Conservation (phyloP, 768 basidiomycete genomes). For the Rhizopogon sp. region DNA sequence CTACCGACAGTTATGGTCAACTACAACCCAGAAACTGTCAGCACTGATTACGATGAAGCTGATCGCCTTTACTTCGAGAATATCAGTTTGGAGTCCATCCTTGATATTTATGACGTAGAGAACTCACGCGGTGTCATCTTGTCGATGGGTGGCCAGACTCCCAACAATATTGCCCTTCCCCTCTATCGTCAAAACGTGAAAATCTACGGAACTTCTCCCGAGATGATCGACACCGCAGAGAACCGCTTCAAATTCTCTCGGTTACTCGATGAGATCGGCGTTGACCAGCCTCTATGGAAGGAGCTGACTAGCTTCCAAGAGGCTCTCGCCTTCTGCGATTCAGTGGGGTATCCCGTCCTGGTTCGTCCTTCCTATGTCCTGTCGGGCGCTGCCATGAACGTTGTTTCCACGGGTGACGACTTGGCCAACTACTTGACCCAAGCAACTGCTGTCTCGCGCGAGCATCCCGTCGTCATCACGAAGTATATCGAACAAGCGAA, state of each 20-base stretch:
- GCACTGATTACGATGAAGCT: slow-evolving; percentile 98
- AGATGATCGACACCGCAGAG: slow-evolving; percentile 99
- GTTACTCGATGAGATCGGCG: slow-evolving; percentile 94
- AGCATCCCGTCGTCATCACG: slow-evolving; percentile 96
- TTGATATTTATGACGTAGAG: slow-evolving; percentile 95
- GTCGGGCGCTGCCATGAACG: slow-evolving; percentile 99
- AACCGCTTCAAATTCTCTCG: slow-evolving; percentile 99
- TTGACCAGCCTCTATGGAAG: slow-evolving; percentile 97
- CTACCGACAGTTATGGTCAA: slow-evolving; percentile 98
- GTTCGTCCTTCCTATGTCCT: slow-evolving; percentile 97
- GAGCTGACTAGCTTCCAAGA: slow-evolving; percentile 90
- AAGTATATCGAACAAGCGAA: slow-evolving; percentile 99
- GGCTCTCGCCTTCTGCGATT: slow-evolving; percentile 84
- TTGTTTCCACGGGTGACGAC: slow-evolving; percentile 91
- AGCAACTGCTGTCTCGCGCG: slow-evolving; percentile 93
- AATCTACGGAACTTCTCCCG: slow-evolving; percentile 97
- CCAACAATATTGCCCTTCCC: slow-evolving; percentile 96
- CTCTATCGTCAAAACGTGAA: slow-evolving; percentile 97
- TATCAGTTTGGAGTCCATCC: slow-evolving; percentile 91
- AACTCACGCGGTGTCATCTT: slow-evolving; percentile 87
- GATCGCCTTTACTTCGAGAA: slow-evolving; percentile 99
- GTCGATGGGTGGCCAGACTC: slow-evolving; percentile 98
- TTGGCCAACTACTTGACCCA: slow-evolving; percentile 88
- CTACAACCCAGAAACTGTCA: slow-evolving; percentile 99
- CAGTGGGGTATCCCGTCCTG: slow-evolving; percentile 92